These are phyloP conservation scores for Auriscalpium microsporum DNA, from an alignment of 768 basidiomycete species.

Conservation along the genomic window DNA sequence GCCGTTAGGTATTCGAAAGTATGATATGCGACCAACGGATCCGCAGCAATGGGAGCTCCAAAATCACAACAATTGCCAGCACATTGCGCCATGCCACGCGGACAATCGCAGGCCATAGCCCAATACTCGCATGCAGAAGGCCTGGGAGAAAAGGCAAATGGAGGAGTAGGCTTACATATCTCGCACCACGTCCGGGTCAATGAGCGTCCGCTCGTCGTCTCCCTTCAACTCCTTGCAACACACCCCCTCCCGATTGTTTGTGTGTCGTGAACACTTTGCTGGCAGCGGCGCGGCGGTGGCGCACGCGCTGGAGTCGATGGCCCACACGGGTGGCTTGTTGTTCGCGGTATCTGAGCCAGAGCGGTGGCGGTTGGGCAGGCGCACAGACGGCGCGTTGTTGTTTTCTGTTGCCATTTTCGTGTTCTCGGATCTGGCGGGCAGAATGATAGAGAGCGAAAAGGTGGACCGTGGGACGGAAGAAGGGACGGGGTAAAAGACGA, in stretches of 20 bases:
- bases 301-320: slow-evolving; percentile 38
- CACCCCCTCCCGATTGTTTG: slow-evolving; percentile 46
- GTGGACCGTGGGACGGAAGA: not conserved
- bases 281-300: slow-evolving; percentile 37
- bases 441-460: not conserved
- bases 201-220: slow-evolving; percentile 68
- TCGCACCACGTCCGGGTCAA: slow-evolving; percentile 82
- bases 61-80: not conserved
- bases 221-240: slow-evolving; percentile 87
- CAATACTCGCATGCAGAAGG: not conserved
- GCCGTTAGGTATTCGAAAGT: no score
- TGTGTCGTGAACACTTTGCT: slow-evolving; percentile 49
- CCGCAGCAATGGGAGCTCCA: not conserved
- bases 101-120: not conserved
- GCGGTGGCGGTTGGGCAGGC: slow-evolving; percentile 1
- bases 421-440: not conserved
- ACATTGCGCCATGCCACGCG: not conserved
- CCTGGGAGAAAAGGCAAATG: not conserved
- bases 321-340: slow-evolving; percentile 55
- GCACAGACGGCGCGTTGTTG: not conserved
- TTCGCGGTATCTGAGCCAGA: not conserved
- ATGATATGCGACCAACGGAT: no score
- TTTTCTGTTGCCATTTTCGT: not conserved
- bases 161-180: slow-evolving; percentile 55
- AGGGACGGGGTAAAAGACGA: not conserved